A percentile compares a stretch with the other conserved stretches of the same genome.
Evolutionary conservation across 805 yeast species (phyloP).

Genomic region (Wickerhamomyces bisporus): DNA sequence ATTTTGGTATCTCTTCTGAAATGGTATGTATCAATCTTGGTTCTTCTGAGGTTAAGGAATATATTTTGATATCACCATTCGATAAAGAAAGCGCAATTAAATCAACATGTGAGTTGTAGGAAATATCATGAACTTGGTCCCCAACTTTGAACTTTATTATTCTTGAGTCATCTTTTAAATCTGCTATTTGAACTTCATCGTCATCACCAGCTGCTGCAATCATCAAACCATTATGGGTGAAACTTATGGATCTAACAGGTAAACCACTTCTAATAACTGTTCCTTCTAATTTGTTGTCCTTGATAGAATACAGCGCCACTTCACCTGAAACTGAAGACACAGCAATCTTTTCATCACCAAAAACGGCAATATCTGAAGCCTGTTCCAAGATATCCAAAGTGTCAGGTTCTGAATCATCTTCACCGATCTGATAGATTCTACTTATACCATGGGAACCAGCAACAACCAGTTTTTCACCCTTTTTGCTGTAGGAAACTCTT

Average conservation of each 20-base stretch:
- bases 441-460: constrained; percentile 21
- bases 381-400: constrained; percentile 20
- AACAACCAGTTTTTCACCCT: constrained; percentile 18
- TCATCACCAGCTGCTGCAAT: constrained; percentile 65
- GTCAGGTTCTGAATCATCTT: constrained; percentile 22
- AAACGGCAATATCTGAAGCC: constrained; percentile 13
- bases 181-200: constrained; percentile 46
- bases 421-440: constrained; percentile 14
- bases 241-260: constrained; percentile 44
- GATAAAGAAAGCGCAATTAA: constrained; percentile 52
- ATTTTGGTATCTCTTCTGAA: constrained; percentile 31
- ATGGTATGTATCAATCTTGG: constrained; percentile 49
- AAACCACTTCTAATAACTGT: constrained; percentile 21
- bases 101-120: constrained; percentile 55
- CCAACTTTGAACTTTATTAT: constrained; percentile 32
- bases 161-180: constrained; percentile 26
- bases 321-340: constrained; percentile 20
- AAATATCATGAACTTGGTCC: constrained; percentile 52
- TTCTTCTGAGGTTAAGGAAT: constrained; percentile 43
- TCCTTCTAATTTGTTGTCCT: constrained; percentile 4
- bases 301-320: constrained; percentile 20
- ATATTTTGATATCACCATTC: constrained; percentile 54
- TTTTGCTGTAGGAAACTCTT: constrained; percentile 12
- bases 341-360: constrained; percentile 16
- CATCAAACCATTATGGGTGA: constrained; percentile 58